Evolutionary conservation across 208 protist species (phyloP).

Genomic region (Balamuthia mandrillaris): DNA sequence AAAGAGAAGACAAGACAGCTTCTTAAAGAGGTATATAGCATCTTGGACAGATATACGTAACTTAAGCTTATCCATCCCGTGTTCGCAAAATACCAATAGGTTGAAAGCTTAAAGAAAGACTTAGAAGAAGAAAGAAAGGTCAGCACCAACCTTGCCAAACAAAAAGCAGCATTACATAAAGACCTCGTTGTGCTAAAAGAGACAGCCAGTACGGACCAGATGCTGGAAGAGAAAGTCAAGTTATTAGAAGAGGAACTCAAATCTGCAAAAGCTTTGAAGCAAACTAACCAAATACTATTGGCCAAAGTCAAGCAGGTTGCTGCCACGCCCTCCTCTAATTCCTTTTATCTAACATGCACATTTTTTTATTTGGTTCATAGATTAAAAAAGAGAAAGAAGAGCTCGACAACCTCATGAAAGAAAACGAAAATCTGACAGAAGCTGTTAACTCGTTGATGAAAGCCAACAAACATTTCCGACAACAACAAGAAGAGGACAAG

Average conservation of each 20-base stretch:
- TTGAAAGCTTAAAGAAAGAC: not conserved
- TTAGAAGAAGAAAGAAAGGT: not conserved
- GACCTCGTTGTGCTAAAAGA: too few relatives aligned
- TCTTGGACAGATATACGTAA: too few relatives aligned
- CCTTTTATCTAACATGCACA: not conserved
- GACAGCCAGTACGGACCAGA: too few relatives aligned
- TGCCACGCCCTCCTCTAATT: not conserved
- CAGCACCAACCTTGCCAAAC: not conserved
- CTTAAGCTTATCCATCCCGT: too few relatives aligned
- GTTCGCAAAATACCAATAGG: not conserved
- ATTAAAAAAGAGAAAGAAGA: not conserved
- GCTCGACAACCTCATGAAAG: not conserved
- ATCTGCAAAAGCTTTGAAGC: not conserved
- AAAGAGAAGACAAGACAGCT: not conserved
- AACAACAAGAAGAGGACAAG: conserved; percentile 3
- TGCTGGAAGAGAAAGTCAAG: not conserved
- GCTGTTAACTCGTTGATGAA: conserved; percentile 6
- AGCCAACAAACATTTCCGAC: not conserved
- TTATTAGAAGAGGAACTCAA: not conserved
- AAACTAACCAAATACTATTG: not conserved
- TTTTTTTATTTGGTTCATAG: not conserved
- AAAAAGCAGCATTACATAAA: not conserved
- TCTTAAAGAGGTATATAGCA: not conserved
- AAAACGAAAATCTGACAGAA: not conserved
- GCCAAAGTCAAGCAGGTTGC: not conserved